A percentile compares a stretch with the other conserved stretches of the same genome.
Conservation (phyloP, 441 rosid species). For the Lepidium campestre region DNA sequence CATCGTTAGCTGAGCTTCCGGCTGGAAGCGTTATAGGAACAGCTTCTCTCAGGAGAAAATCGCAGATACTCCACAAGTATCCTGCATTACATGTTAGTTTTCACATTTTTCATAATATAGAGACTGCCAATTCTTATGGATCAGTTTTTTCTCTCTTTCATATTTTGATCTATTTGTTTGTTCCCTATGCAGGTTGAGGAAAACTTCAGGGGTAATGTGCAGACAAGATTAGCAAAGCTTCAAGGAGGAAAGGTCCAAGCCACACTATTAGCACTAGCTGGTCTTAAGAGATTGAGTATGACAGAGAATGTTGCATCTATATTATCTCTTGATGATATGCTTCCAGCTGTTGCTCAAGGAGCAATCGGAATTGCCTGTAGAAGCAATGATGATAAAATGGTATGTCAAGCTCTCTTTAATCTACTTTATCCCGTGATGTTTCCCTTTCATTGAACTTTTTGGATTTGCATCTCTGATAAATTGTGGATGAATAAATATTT, state of each 20-base stretch:
- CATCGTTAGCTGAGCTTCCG: slow-evolving; percentile 73
- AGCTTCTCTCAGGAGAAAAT: slow-evolving; percentile 94
- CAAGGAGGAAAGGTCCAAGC: slow-evolving; percentile 81
- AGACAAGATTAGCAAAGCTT: slow-evolving; percentile 84
- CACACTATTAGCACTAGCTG: slow-evolving; percentile 89
- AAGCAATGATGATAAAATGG: slow-evolving; percentile 76
- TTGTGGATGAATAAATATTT: neutral
- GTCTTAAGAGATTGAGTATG: slow-evolving; percentile 89
- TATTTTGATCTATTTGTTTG: neutral
- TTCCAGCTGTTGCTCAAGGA: slow-evolving; percentile 99
- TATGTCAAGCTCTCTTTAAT: slow-evolving; percentile 21
- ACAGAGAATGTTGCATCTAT: slow-evolving; percentile 73
- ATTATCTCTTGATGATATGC: slow-evolving; percentile 86
- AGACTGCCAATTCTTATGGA: neutral
- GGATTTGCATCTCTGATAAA: neutral
- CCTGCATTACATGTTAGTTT: slow-evolving; percentile 60
- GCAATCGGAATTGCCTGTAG: slow-evolving; percentile 97
- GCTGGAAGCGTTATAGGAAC: slow-evolving; percentile 87
- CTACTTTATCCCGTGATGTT: neutral
- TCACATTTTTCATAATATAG: neutral
- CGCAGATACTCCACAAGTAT: slow-evolving; percentile 85
- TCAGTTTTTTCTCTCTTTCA: neutral
- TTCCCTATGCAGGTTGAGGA: slow-evolving; percentile 60
- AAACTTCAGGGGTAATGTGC: slow-evolving; percentile 92
- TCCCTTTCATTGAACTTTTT: neutral